A percentile compares a stretch with the other conserved stretches of the same genome.
phyloP scores from a whole-genome alignment of 495 filamentous ascomycete species.

The Penicillium chermesinum region DNA sequence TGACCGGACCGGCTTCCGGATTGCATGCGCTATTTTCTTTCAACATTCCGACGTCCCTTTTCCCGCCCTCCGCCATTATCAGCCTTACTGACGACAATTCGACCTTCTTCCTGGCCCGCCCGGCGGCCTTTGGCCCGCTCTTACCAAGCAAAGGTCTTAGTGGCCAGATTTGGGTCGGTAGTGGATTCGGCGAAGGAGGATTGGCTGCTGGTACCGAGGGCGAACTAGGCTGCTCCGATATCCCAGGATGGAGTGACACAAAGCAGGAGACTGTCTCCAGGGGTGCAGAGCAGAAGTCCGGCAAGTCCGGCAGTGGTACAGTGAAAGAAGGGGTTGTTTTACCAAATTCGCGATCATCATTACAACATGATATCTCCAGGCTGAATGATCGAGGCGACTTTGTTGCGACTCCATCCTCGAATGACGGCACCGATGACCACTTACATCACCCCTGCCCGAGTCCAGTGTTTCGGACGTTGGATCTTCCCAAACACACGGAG shows the following conservation, averaged over 20 bases:
- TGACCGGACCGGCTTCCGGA: conserved; percentile 37
- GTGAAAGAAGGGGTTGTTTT: conserved; percentile 16
- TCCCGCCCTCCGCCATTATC: conserved; percentile 91
- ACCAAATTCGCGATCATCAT: conserved; percentile 24
- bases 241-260: conserved; percentile 78
- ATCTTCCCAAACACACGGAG: conserved; percentile 33
- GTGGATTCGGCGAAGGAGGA: conserved; percentile 75
- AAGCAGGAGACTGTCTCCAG: conserved; percentile 23
- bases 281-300: conserved; percentile 25
- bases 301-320: conserved; percentile 24
- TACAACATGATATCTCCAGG: conserved; percentile 20
- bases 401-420: conserved; percentile 29
- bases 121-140: conserved; percentile 85
- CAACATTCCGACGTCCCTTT: conserved; percentile 68
- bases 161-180: conserved; percentile 84
- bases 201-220: conserved; percentile 57
- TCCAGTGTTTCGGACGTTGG: conserved; percentile 32
- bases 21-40: conserved; percentile 58
- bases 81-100: conserved; percentile 97
- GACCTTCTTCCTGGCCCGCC: conserved; percentile 89
- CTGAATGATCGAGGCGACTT: conserved; percentile 18
- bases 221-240: conserved; percentile 95
- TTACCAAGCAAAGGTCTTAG: conserved; percentile 71
- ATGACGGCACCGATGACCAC: conserved; percentile 91
- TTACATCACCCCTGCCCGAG: conserved; percentile 64